These are phyloP conservation scores for Xylaria sp. DNA, from an alignment of 2,329 filamentous ascomycete genomes.

Conservation along the genomic window DNA sequence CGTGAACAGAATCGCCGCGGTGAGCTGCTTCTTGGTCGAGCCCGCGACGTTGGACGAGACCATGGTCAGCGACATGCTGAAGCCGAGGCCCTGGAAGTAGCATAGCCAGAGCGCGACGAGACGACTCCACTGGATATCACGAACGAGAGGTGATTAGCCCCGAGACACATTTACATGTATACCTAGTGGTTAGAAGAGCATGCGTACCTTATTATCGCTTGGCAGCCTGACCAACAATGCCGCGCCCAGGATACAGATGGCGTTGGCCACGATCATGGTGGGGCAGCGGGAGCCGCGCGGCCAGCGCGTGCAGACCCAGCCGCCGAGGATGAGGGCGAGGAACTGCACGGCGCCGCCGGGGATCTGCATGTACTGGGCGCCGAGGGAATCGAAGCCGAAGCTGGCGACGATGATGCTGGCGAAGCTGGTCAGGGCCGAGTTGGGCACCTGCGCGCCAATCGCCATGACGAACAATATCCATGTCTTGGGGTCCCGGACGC, in stretches of 20 bases:
- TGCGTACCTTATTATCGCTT: not conserved
- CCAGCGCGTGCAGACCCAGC: slow-evolving; percentile 54
- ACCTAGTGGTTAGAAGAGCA: not conserved
- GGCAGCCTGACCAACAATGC: not conserved
- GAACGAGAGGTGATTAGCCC: too few species aligned
- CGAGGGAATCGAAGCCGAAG: slow-evolving; percentile 46
- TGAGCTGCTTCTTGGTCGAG: slow-evolving; percentile 41
- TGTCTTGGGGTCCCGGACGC: slow-evolving; percentile 54
- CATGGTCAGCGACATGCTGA: slow-evolving; percentile 40
- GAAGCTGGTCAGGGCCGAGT: slow-evolving; percentile 56
- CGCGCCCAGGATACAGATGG: slow-evolving; percentile 34
- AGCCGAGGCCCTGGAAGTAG: slow-evolving; percentile 38
- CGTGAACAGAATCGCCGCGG: slow-evolving; percentile 38
- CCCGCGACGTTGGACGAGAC: slow-evolving; percentile 40
- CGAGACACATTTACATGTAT: not conserved
- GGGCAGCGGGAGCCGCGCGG: slow-evolving; percentile 55
- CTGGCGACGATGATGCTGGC: slow-evolving; percentile 34
- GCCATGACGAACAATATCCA: slow-evolving; percentile 60
- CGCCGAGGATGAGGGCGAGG: slow-evolving; percentile 52
- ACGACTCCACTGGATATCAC: slow-evolving; percentile 50
- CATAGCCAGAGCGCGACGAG: slow-evolving; percentile 59
- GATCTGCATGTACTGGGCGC: slow-evolving; percentile 63
- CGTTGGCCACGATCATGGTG: slow-evolving; percentile 37
- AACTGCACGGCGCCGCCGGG: slow-evolving; percentile 62
- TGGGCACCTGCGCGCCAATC: slow-evolving; percentile 58